A percentile compares a stretch with the other conserved stretches of the same genome.
phyloP scores from a whole-genome alignment of 2,329 filamentous ascomycete genomes.

The Trichoderma breve region DNA sequence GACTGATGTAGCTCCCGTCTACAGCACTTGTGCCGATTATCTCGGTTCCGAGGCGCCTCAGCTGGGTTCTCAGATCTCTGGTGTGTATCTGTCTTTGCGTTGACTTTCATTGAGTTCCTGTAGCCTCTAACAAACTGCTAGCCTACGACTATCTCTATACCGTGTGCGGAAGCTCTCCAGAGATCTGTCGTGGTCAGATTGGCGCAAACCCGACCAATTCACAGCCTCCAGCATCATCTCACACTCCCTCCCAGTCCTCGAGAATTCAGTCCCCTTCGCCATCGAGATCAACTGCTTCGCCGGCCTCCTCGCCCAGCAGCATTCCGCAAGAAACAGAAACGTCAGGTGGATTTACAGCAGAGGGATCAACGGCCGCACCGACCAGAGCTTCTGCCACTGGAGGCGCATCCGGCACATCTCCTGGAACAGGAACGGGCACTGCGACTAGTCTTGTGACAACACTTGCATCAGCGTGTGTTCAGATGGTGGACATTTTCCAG shows the following conservation, averaged over 20 bases:
- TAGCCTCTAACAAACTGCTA: constrained; percentile 12
- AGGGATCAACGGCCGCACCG: not conserved
- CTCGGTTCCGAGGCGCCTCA: constrained; percentile 27
- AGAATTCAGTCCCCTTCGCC: not conserved
- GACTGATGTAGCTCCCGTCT: constrained; percentile 27
- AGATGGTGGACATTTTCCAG: constrained; percentile 30
- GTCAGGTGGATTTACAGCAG: not conserved
- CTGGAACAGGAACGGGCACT: not conserved
- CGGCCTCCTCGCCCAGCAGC: constrained; percentile 6
- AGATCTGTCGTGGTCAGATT: not conserved
- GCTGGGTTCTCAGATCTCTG: constrained; percentile 26
- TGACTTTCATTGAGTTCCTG: not conserved
- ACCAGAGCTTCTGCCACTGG: not conserved
- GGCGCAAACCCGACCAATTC: not conserved
- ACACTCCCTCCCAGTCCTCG: not conserved
- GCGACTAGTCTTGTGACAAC: not conserved
- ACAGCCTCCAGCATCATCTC: not conserved
- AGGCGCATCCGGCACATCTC: not conserved
- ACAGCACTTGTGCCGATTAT: constrained; percentile 32
- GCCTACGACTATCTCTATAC: constrained; percentile 30
- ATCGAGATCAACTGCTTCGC: not conserved
- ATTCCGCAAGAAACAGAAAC: not conserved
- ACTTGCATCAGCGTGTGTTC: constrained; percentile 27
- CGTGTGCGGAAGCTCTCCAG: constrained; percentile 22
- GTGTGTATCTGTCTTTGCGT: constrained; percentile 23